Evolutionary conservation across 1,139 yeast species (phyloP), one percentile per base, ranked within the genome.

Genomic region (Suhomyces taliae): DNA sequence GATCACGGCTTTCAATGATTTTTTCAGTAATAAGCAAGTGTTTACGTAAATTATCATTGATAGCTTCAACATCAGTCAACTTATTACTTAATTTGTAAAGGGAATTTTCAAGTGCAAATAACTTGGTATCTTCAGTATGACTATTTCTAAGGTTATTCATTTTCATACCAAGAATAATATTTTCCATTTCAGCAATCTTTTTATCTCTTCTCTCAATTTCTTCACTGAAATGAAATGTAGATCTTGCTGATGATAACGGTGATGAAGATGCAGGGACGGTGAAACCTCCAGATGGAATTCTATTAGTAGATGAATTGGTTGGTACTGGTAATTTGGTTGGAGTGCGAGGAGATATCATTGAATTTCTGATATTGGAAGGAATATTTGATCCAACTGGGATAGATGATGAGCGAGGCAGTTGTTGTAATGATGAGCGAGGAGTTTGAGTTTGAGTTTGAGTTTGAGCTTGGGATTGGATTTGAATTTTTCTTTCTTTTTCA

Each of bases 1-100:
- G 76, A 51, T 82, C 83, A 45, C 90, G 74, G 27, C 82, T 72
- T 27, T 78, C 83, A 33, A 85, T 76, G 44, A 86, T 75, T 56
- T 81, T 78, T 51, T 82, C 82, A 41, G 84, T 75, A 12, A 83
- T 72, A 27, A 76, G 71, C 32, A 63, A 51, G 42, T 74, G 79
- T 46, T 71, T 72, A 12, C 75, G 59, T n/a, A 73, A 57, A 45
- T 72, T 72, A 27, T 60, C 61, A 50, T 69, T 74, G 47, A 70
- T 67, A 39, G 69, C 56, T 45, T 72, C 78, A 36, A 69, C 74
- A 46, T 74, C 79, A 45, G 58, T 65, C 39, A 75, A 58, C 54
- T 73, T 74, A 48, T 66, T 70, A 49, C 64, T 66, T 46, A 75
- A 62, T 43, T 65, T 69, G 48, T 63, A 66, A n/a, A 75, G 59